Evolutionary conservation across 371 early-diverging fungal genomes (phyloP).

Genomic region (Funneliformis caledonium): DNA sequence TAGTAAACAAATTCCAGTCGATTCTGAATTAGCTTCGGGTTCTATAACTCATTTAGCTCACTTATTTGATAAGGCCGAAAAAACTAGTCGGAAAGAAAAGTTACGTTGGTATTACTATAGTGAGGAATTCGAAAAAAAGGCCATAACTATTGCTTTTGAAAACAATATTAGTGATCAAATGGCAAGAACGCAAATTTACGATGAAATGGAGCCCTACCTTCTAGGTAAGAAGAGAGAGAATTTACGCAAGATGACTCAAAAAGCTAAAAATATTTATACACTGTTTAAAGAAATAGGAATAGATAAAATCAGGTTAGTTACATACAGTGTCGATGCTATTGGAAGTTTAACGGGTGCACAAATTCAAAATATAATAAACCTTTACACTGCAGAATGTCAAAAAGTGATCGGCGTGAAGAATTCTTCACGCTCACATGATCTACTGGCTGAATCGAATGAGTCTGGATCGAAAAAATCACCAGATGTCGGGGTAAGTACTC

Average conservation of each 20-base stretch:
- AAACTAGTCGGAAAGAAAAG: background rate
- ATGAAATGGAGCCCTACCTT: conserved; percentile 8
- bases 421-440: conserved; percentile 28
- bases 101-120: background rate
- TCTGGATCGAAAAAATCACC: background rate
- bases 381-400: conserved; percentile 13
- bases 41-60: background rate
- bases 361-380: conserved; percentile 27
- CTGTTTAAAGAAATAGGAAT: too few species aligned
- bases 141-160: conserved; percentile 4
- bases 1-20: conserved; percentile 36
- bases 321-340: conserved; percentile 20
- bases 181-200: background rate
- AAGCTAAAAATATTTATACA: too few species aligned
- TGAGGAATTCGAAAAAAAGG: conserved; percentile 26
- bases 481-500: too few species aligned
- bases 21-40: conserved; percentile 32
- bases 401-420: conserved; percentile 17
- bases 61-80: conserved; percentile 27
- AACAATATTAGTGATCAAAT: conserved; percentile 35
- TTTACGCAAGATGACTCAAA: background rate
- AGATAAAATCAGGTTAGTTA: background rate
- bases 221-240: conserved; percentile 12
- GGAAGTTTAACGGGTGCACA: background rate
- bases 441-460: background rate